Evolutionary conservation across 1,139 yeast genomes (phyloP).

Genomic region (Pichia sp.): DNA sequence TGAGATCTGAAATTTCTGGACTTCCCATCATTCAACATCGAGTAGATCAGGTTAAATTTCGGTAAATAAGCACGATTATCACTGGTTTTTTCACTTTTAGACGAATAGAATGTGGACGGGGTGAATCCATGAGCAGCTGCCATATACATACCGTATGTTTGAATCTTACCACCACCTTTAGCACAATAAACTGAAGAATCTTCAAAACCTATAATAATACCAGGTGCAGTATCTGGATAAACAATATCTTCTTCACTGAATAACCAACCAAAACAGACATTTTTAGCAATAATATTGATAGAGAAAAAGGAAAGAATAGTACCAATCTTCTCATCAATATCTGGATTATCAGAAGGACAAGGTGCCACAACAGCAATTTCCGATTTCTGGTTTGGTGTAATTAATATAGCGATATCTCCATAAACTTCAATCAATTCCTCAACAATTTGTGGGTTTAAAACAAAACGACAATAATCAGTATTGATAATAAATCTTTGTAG

Average conservation of each 20-base stretch:
- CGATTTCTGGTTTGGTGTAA: not conserved
- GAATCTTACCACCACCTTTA: conserved; percentile 60
- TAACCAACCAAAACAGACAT: conserved; percentile 77
- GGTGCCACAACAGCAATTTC: not conserved
- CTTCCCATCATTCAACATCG: conserved; percentile 37
- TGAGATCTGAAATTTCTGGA: conserved; percentile 40
- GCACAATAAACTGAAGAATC: conserved; percentile 63
- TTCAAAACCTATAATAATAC: conserved; percentile 76
- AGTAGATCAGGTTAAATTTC: conserved; percentile 58
- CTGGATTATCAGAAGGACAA: conserved; percentile 8
- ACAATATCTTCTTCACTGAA: conserved; percentile 38
- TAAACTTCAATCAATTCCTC: conserved; percentile 25
- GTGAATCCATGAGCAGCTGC: conserved; percentile 64
- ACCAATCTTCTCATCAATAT: conserved; percentile 8
- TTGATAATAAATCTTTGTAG: conserved; percentile 53
- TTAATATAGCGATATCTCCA: conserved; percentile 11
- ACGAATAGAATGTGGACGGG: conserved; percentile 48
- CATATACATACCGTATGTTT: conserved; percentile 61
- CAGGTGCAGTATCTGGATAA: conserved; percentile 45
- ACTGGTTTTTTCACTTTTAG: conserved; percentile 38
- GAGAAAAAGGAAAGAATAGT: conserved; percentile 39
- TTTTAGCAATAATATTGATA: conserved; percentile 59
- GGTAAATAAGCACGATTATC: conserved; percentile 68
- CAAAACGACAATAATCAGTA: conserved; percentile 56
- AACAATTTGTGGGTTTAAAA: conserved; percentile 50